A percentile compares a stretch with the other conserved stretches of the same genome.
phyloP scores from a whole-genome alignment of 2,329 filamentous ascomycete genomes.

The Talaromyces sp. region DNA sequence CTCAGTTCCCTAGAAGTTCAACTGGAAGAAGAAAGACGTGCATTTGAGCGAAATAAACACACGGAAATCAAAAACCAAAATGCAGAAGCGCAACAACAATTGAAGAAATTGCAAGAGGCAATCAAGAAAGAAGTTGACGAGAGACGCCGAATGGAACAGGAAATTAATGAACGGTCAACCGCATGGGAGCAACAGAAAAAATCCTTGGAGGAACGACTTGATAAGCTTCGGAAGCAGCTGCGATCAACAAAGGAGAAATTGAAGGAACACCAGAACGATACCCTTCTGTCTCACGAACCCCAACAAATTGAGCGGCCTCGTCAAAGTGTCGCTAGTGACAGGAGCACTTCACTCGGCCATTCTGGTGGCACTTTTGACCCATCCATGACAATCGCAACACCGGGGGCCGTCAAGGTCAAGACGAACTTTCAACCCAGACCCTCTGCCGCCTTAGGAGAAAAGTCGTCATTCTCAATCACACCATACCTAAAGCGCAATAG shows the following conservation, averaged over 20 bases:
- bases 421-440: slow-evolving; percentile 59
- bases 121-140: slow-evolving; percentile 53
- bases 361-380: slow-evolving; percentile 38
- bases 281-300: slow-evolving; percentile 34
- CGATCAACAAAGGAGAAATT: slow-evolving; percentile 69
- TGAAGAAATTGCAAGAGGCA: slow-evolving; percentile 52
- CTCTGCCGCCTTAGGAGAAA: slow-evolving; percentile 69
- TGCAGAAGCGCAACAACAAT: slow-evolving; percentile 39
- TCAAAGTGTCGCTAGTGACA: slow-evolving; percentile 38
- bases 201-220: slow-evolving; percentile 68
- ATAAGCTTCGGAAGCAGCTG: slow-evolving; percentile 67
- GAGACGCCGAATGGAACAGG: slow-evolving; percentile 48
- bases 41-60: slow-evolving; percentile 57
- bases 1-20: slow-evolving; percentile 75
- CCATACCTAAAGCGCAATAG: slow-evolving; percentile 81
- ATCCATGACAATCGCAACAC: slow-evolving; percentile 52
- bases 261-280: slow-evolving; percentile 58
- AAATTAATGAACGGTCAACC: slow-evolving; percentile 55
- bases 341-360: slow-evolving; percentile 39
- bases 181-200: slow-evolving; percentile 64
- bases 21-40: slow-evolving; percentile 76
- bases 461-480: slow-evolving; percentile 90
- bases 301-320: slow-evolving; percentile 29
- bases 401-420: slow-evolving; percentile 46
- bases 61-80: slow-evolving; percentile 42